Evolutionary conservation across 768 basidiomycete species (phyloP).

Genomic region (Paxillus ammoniavirescens): DNA sequence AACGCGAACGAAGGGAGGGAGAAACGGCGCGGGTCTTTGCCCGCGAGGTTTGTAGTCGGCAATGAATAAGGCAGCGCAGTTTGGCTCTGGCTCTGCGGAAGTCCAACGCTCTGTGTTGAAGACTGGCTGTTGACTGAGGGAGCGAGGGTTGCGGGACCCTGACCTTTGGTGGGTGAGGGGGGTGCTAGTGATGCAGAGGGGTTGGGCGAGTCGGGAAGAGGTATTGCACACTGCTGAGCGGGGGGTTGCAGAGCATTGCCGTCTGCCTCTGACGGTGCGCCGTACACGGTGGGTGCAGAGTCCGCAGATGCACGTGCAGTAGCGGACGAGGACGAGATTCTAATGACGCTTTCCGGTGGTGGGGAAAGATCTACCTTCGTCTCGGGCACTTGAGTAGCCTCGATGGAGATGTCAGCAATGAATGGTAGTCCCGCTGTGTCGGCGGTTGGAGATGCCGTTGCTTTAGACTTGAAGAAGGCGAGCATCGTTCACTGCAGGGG

Average conservation of each 20-base stretch:
- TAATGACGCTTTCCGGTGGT: conserved; percentile 4
- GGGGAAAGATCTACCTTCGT: neutral
- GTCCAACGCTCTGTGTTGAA: conserved; percentile 12
- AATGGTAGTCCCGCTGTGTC: neutral
- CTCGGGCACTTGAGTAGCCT: conserved; percentile 1
- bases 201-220: conserved; percentile 20
- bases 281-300: conserved; percentile 25
- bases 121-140: conserved; percentile 16
- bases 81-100: conserved; percentile 27
- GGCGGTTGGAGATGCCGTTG: neutral
- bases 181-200: conserved; percentile 17
- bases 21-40: conserved; percentile 40
- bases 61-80: conserved; percentile 25
- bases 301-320: conserved; percentile 13
- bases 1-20: conserved; percentile 48
- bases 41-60: conserved; percentile 1
- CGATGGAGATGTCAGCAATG: conserved; percentile 4
- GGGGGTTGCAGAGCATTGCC: conserved; percentile 1
- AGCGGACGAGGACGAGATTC: conserved; percentile 19
- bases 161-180: conserved; percentile 10
- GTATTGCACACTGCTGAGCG: conserved; percentile 1
- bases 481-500: conserved; percentile 13
- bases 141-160: neutral
- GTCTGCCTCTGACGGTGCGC: neutral
- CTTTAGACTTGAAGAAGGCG: conserved; percentile 25